phyloP scores from a whole-genome alignment of 2,329 filamentous ascomycete species.

The Aspergillus aculeatus region DNA sequence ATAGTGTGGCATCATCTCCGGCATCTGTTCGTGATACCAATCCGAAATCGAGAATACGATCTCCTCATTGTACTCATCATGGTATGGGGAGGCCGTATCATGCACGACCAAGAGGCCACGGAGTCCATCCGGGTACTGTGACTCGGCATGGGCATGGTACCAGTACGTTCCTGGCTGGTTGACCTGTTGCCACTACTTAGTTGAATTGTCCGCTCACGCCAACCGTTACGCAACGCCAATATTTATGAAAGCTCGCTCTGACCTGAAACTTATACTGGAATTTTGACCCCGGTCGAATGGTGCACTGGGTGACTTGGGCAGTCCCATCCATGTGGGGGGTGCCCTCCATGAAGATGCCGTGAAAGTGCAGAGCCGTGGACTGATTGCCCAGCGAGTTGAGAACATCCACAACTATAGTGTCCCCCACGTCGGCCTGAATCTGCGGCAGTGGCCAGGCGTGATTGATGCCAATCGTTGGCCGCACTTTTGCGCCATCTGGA shows the following conservation, averaged over 20 bases:
- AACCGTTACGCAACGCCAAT: too few relatives aligned
- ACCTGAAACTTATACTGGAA: not conserved
- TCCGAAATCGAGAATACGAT: conserved; percentile 67
- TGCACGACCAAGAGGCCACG: not conserved
- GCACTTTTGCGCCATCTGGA: not conserved
- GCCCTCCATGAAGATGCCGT: not conserved
- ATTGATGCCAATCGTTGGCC: not conserved
- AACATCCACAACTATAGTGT: not conserved
- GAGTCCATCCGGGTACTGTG: not conserved
- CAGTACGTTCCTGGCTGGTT: not conserved
- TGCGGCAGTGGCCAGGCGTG: not conserved
- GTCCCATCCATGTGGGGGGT: not conserved
- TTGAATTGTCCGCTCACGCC: too few relatives aligned
- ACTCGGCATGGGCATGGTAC: not conserved
- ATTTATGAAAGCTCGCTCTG: too few relatives aligned
- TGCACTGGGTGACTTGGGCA: not conserved
- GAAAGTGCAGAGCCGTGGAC: not conserved
- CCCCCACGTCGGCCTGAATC: not conserved
- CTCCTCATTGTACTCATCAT: conserved; percentile 56
- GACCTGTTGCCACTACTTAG: too few relatives aligned
- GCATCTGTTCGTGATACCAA: conserved; percentile 64
- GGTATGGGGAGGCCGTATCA: not conserved
- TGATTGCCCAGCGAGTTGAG: not conserved
- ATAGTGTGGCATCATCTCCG: conserved; percentile 47
- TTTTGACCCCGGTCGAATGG: not conserved